phyloP scores from a whole-genome alignment of 768 basidiomycete genomes.

The Scleroderma citrinum region DNA sequence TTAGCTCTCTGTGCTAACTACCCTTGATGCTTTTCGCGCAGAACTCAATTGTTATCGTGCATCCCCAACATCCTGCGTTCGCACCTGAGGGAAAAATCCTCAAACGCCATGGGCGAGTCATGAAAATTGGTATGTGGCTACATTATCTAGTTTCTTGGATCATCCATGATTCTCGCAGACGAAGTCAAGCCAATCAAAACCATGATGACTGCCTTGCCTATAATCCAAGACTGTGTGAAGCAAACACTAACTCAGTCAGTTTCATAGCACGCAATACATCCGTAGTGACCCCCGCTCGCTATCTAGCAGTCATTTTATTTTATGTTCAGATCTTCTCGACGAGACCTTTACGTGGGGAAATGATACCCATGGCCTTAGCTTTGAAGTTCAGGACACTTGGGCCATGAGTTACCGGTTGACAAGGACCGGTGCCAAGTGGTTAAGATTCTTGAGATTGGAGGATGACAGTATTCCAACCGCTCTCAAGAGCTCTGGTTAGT shows the following conservation, averaged over 20 bases:
- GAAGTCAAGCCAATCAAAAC: conserved; percentile 71
- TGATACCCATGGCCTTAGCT: conserved; percentile 46
- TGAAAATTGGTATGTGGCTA: conserved; percentile 50
- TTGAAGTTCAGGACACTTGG: conserved; percentile 46
- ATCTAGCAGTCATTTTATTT: not conserved
- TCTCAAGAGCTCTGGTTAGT: too few species aligned
- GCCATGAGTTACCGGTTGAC: conserved; percentile 37
- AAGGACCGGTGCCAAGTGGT: too few species aligned
- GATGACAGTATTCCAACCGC: too few species aligned
- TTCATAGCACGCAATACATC: not conserved
- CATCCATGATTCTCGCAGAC: conserved; percentile 32
- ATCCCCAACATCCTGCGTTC: conserved; percentile 52
- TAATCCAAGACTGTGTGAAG: conserved; percentile 54
- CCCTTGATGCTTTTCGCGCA: conserved; percentile 25
- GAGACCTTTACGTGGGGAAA: conserved; percentile 40
- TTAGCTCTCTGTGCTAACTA: conserved; percentile 7
- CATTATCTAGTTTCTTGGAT: not conserved
- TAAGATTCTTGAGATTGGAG: too few species aligned
- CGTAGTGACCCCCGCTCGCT: too few species aligned
- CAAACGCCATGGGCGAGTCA: conserved; percentile 60
- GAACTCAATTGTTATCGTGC: conserved; percentile 70
- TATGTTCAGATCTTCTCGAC: conserved; percentile 47
- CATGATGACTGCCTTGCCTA: conserved; percentile 59
- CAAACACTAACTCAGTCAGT: conserved; percentile 13
- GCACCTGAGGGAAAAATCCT: conserved; percentile 35